Conservation (phyloP, 2,329 filamentous ascomycete species). For the Fusarium pseudograminearum region DNA sequence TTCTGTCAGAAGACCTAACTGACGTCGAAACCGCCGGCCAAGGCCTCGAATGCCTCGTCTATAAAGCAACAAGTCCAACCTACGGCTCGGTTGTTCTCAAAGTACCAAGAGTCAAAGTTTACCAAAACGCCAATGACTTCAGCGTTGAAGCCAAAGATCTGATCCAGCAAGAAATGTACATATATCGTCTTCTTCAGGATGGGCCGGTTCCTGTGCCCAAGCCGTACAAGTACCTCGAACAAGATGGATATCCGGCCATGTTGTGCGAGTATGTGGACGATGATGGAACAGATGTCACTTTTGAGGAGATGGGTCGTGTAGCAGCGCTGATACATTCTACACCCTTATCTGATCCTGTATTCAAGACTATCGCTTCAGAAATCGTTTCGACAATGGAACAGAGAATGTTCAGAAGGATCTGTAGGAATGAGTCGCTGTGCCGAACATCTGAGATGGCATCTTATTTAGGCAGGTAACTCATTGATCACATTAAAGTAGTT, state of each 20-base stretch:
- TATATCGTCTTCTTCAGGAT: conserved; percentile 3
- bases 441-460: too few species aligned
- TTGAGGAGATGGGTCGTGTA: conserved; percentile 17
- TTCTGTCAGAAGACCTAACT: neutral
- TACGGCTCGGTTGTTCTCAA: conserved; percentile 14
- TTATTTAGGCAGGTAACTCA: too few species aligned
- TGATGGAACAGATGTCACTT: neutral
- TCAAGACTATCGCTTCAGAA: neutral
- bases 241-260: conserved; percentile 11
- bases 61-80: neutral
- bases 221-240: conserved; percentile 13
- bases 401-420: too few species aligned
- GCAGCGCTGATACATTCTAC: conserved; percentile 10
- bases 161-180: conserved; percentile 12
- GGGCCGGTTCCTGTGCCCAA: neutral
- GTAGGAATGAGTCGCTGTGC: too few species aligned
- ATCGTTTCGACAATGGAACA: conserved; percentile 6
- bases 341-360: fast-evolving
- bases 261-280: conserved; percentile 22
- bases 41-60: conserved; percentile 25
- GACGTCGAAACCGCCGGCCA: neutral
- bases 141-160: neutral
- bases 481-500: too few species aligned
- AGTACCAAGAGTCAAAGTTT: conserved; percentile 12
- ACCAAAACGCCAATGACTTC: conserved; percentile 12